A percentile compares a stretch with the other conserved stretches of the same genome.
These are phyloP conservation scores for Nicotiana noctiflora DNA, from an alignment of 257 asterid species.

Conservation along the genomic window DNA sequence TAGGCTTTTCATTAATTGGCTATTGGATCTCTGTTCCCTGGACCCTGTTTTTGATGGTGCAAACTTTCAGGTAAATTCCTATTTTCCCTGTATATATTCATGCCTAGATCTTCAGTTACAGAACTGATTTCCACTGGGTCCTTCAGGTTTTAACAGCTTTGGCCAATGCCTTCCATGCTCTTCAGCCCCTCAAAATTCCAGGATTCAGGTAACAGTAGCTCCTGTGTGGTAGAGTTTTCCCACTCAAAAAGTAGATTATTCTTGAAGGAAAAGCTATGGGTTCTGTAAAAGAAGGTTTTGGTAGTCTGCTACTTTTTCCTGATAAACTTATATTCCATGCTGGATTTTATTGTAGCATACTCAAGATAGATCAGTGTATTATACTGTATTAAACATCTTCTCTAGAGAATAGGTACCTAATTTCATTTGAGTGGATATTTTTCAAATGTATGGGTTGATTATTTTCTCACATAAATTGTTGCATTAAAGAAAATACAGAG, in stretches of 20 bases:
- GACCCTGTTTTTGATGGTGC: conserved; percentile 94
- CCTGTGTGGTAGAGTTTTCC: background rate
- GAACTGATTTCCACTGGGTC: background rate
- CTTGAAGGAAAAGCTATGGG: background rate
- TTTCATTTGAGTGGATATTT: background rate
- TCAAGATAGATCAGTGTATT: background rate
- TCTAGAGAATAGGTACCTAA: background rate
- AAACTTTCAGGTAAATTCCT: conserved; percentile 68
- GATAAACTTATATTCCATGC: too few relatives aligned
- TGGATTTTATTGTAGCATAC: background rate
- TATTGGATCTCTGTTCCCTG: conserved; percentile 78
- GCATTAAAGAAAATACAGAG: background rate
- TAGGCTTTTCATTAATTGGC: conserved; percentile 86
- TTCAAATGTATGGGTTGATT: too few relatives aligned
- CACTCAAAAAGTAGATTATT: background rate
- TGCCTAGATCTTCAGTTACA: background rate
- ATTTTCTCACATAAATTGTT: background rate
- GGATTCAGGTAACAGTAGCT: conserved; percentile 67
- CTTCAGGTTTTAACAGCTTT: conserved; percentile 79
- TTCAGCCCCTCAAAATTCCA: conserved; percentile 95
- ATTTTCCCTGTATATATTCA: background rate
- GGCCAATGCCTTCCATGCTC: conserved; percentile 83
- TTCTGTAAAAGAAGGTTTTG: background rate
- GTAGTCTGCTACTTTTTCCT: too few relatives aligned
- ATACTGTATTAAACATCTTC: background rate